Base-by-base conservation (phyloP, 441 rosid species). In the Populus trichocarpa region DNA sequence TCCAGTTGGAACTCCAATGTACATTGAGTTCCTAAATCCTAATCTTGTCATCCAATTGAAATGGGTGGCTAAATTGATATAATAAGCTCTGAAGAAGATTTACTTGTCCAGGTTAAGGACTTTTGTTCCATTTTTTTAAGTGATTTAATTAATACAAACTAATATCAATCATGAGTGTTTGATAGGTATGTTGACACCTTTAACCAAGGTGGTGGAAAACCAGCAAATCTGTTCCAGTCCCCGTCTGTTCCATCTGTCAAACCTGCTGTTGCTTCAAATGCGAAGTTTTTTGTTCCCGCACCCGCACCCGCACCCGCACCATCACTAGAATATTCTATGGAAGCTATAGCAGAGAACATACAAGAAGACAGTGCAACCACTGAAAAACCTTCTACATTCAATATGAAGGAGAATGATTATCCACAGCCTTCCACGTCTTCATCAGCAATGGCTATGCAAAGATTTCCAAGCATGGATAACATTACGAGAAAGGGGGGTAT, bases 231-330 rank as follows among this genome's bases (percentile, higher is more conserved):
- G 78, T 94, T 89, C 85, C 95, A 88, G 77, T 89, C 99, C 70
- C 92, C 95, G 16, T 71, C 90, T 63, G 74, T 80, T 69, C 89
- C 96, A 73, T 82, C 93, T 30, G 90, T 86, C 73, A 97, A 90
- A 88, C 94, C 98, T 61, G 88, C 90, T n/a, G 85, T 80, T 28
- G 84, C 92, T 70, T 84, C 92, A 72, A 92, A 88, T 81, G 89
- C 95, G 5, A 97, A 92, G 73, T 92, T 97, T 81, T 94, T 97
- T 81, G 86, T 97, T 57, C 99, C 99, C 6, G 35, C 90, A 32
- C 90, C 93, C 59, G 86, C 81, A 38, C 99, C 99, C 5, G 33
- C 90, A 35, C 90, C 93, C 59, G 85, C 82, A 38, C 68, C 84
- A 66, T 46, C 90, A 20, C 81, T 76, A 32, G 95, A 91, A 77